Evolutionary conservation across 176 grass and related monocot genomes (phyloP).

Genomic region (Tillandsia leiboldiana): DNA sequence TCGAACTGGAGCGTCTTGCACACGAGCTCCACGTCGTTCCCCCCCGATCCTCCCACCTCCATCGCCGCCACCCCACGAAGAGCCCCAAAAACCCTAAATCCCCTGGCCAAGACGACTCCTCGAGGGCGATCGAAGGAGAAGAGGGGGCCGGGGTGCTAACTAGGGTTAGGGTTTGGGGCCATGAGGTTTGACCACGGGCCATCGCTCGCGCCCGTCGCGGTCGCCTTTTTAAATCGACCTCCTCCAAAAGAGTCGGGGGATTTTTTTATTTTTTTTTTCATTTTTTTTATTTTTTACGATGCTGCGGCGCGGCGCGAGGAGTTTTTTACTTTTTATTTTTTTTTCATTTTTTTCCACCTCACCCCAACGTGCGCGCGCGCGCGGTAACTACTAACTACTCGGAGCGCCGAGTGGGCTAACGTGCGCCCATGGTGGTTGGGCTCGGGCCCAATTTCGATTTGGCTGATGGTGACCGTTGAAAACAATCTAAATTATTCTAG

Average conservation of each 20-base stretch:
- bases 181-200: not conserved
- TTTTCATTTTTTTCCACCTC: no score
- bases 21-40: conserved; percentile 86
- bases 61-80: not conserved
- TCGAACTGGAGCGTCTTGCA: conserved; percentile 99
- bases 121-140: no score
- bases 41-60: conserved; percentile 30
- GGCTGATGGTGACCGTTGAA: no score
- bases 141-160: not conserved
- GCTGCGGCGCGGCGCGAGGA: no score
- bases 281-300: no score
- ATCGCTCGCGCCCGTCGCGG: not conserved
- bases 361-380: no score
- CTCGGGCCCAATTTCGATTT: no score
- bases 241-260: not conserved
- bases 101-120: not conserved
- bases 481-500: no score
- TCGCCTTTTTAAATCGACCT: not conserved
- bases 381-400: no score
- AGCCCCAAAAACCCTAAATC: not conserved
- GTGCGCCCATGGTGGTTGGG: no score
- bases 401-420: no score
- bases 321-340: no score
- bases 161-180: not conserved
- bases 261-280: not conserved